Conservation (phyloP, 257 asterid species). For the Datura wrightii region DNA sequence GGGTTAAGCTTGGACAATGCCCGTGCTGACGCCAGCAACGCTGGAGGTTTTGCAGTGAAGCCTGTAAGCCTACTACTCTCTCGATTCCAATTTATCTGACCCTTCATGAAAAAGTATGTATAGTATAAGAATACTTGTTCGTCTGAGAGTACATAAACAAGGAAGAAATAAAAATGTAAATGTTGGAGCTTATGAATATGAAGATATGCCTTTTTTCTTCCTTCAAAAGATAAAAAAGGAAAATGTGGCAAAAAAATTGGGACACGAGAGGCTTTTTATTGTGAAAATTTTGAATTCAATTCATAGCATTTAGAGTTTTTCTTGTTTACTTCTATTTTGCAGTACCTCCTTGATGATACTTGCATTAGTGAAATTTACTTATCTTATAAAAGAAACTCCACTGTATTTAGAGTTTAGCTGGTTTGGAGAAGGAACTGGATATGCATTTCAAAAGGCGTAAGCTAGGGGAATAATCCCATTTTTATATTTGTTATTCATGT, state of each 20-base stretch:
- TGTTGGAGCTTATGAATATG: background rate
- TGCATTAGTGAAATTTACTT: background rate
- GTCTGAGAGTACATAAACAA: background rate
- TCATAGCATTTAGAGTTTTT: background rate
- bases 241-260: background rate
- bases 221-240: background rate
- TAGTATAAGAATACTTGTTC: background rate
- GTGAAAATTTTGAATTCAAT: background rate
- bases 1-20: conserved; percentile 69
- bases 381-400: background rate
- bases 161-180: background rate
- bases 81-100: background rate
- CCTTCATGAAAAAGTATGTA: background rate
- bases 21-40: conserved; percentile 52
- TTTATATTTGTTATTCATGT: background rate
- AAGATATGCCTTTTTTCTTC: background rate
- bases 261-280: no score
- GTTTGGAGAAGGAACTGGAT: background rate
- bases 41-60: conserved; percentile 50
- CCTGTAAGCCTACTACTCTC: conserved; percentile 46
- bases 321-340: background rate
- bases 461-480: background rate
- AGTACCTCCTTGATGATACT: background rate
- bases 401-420: background rate
- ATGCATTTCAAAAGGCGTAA: background rate